Conservation (phyloP, 2,329 filamentous ascomycete genomes). For the Hawksworthiomyces lignivorus region DNA sequence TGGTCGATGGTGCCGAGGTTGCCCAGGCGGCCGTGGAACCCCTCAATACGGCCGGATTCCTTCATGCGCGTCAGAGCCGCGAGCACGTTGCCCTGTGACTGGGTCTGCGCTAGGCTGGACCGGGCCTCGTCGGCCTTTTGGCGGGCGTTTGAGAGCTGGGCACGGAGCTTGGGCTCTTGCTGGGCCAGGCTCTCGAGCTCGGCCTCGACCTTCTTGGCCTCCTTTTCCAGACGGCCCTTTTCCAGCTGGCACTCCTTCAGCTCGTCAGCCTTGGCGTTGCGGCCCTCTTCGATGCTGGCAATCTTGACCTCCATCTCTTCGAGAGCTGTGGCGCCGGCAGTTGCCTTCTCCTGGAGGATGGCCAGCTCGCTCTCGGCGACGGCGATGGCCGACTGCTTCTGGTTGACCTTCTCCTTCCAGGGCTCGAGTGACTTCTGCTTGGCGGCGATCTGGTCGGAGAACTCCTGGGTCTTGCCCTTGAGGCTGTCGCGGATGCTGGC, state of each 20-base stretch:
- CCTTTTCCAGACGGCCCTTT: conserved; percentile 64
- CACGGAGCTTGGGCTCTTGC: conserved; percentile 74
- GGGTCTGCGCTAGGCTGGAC: conserved; percentile 79
- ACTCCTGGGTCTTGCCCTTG: conserved; percentile 90
- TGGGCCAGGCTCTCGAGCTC: conserved; percentile 65
- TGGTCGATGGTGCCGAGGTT: conserved; percentile 91
- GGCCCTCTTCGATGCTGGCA: conserved; percentile 60
- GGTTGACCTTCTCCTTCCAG: conserved; percentile 94
- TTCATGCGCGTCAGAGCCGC: conserved; percentile 88
- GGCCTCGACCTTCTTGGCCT: conserved; percentile 61
- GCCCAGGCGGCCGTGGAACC: conserved; percentile 90
- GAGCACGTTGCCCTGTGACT: conserved; percentile 88
- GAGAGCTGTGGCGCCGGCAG: conserved; percentile 75
- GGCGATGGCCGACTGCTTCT: conserved; percentile 88
- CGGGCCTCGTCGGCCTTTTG: conserved; percentile 96
- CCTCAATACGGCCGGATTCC: conserved; percentile 92
- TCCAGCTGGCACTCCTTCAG: conserved; percentile 69
- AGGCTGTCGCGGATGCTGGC: conserved; percentile 74
- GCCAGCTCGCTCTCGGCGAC: conserved; percentile 92
- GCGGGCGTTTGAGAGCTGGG: conserved; percentile 78
- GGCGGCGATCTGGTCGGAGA: conserved; percentile 83
- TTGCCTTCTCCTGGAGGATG: conserved; percentile 83
- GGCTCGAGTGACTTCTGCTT: conserved; percentile 95
- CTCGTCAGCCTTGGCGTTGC: conserved; percentile 62
- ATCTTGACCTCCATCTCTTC: conserved; percentile 80